These are phyloP conservation scores for apple (Malus domestica) DNA, from an alignment of 306 rosid genomes.

Conservation along the genomic window DNA sequence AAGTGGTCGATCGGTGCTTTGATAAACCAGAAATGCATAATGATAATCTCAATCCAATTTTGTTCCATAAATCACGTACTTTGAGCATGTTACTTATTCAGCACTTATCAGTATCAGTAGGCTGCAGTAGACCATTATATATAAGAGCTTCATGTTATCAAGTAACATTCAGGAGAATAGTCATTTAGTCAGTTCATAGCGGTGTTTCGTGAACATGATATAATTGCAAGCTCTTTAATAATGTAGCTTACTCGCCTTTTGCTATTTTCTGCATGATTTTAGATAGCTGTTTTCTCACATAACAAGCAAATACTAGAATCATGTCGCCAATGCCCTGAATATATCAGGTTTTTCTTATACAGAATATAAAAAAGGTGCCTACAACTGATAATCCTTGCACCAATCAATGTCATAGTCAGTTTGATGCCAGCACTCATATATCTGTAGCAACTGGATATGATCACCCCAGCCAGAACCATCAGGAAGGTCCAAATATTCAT, in stretches of 20 bases:
- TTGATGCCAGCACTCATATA: conserved; percentile 71
- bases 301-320: conserved; percentile 2
- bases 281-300: conserved; percentile 70
- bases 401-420: conserved; percentile 52
- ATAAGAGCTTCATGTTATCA: neutral
- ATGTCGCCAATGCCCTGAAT: neutral
- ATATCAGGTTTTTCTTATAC: neutral
- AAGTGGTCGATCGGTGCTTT: neutral
- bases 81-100: neutral
- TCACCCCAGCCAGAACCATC: conserved; percentile 97
- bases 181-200: neutral
- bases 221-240: conserved; percentile 12
- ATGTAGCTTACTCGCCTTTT: conserved; percentile 52
- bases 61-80: neutral
- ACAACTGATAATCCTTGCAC: conserved; percentile 82
- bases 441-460: conserved; percentile 85
- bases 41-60: no score
- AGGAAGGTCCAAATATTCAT: conserved; percentile 50
- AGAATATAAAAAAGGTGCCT: conserved; percentile 42
- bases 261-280: conserved; percentile 86
- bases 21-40: neutral
- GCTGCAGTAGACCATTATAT: neutral
- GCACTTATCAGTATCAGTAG: neutral
- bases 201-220: neutral
- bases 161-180: neutral